Base-by-base conservation (phyloP, 495 filamentous ascomycete genomes). In the Aspergillus leporis region DNA sequence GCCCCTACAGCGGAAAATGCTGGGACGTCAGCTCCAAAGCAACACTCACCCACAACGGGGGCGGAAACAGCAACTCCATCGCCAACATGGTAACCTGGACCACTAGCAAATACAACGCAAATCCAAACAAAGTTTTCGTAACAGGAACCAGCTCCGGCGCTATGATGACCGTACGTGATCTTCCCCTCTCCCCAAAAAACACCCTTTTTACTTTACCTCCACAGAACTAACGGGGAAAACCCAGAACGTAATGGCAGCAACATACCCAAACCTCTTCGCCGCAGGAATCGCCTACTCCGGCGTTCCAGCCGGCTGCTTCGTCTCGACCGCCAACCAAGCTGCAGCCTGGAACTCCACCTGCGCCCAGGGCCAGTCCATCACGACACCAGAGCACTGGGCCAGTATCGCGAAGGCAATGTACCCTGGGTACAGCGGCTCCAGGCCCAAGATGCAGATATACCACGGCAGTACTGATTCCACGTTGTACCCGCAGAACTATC, bases 271-370 rank as follows among this genome's bases (percentile, higher is more conserved):
- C 22, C 66, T 85, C 14, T 86, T 85, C 65, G 74, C 78, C 32
- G 84, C 83, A 7, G 83, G 74, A 18, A 78, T 75, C 9, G 84
- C 73, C 38, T 87, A 85, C 69, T 72, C 82, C 6, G 85, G 85
- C 21, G 83, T 88, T 1, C 72, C 85, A 10, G 83, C 79, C 28
- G 85, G 84, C 8, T 87, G 85, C 73, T 87, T 85, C 67, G 64
- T 72, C 61, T 80, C 59, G 61, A 72, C 53, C 56, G 70, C 56
- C 78, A 81, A 83, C 75, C 71, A 74, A 58, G 36, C 18, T 23
- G 41, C 59, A 34, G 55, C 46, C 14, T 64, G 61, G 61, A 64
- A 67, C 55, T 58, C 48, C 43, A 80, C 78, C 16, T 86, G 83
- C 63, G 74, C 81, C 1, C 68, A 78, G 51, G 84, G 83, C 53